phyloP scores from a whole-genome alignment of 768 basidiomycete species.

The Mycena crocata region DNA sequence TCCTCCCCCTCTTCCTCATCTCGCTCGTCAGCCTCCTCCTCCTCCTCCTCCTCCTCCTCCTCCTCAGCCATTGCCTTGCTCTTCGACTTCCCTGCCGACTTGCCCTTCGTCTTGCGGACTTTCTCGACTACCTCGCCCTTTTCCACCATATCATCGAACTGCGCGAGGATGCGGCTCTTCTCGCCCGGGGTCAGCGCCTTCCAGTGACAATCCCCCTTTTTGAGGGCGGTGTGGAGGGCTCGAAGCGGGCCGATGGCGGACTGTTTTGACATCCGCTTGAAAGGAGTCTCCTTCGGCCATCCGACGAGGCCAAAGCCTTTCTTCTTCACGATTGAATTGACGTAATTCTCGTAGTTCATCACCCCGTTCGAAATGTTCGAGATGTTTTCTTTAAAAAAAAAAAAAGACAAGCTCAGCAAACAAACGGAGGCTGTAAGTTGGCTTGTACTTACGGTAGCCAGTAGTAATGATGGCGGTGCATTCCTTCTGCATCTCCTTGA shows the following conservation, averaged over 20 bases:
- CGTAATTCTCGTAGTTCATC: slow-evolving; percentile 35
- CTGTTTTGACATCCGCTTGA: neutral
- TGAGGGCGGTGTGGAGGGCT: neutral
- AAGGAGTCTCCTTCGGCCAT: slow-evolving; percentile 27
- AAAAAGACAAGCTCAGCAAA: neutral
- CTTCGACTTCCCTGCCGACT: neutral
- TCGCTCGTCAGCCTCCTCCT: neutral
- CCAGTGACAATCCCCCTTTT: neutral
- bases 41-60: neutral
- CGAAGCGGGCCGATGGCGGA: neutral
- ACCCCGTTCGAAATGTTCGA: neutral
- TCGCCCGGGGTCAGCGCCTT: neutral
- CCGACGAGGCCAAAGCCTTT: slow-evolving; percentile 30
- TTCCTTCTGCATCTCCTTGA: neutral
- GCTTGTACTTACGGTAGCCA: slow-evolving; percentile 23
- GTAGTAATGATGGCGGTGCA: slow-evolving; percentile 9
- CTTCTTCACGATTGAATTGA: slow-evolving; percentile 22
- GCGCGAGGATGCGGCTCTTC: neutral
- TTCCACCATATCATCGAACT: neutral
- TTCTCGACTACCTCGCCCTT: neutral
- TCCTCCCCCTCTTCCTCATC: neutral
- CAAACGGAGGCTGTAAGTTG: neutral
- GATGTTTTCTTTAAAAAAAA: neutral
- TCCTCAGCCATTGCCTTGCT: neutral
- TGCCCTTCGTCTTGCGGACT: neutral